Evolutionary conservation across 305 asterid genomes (phyloP).

Genomic region (Solanum aculeatissimum): DNA sequence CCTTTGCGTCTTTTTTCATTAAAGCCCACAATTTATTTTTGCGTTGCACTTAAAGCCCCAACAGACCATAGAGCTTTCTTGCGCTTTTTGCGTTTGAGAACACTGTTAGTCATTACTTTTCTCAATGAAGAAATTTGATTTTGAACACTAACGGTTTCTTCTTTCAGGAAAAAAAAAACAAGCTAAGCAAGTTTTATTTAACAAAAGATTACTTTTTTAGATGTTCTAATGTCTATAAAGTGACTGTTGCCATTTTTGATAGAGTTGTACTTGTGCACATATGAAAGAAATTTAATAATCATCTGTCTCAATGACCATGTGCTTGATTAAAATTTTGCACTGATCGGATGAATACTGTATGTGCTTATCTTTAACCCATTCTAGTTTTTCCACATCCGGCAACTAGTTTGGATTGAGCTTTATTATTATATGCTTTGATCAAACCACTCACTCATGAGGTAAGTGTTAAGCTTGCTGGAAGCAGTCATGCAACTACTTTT

Average conservation of each 20-base stretch:
- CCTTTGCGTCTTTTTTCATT: too few species aligned
- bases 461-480: background rate
- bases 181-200: background rate
- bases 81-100: too few species aligned
- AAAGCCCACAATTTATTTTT: too few species aligned
- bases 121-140: background rate
- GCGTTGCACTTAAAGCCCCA: too few species aligned
- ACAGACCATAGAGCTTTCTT: too few species aligned
- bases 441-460: background rate
- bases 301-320: background rate
- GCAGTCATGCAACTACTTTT: background rate
- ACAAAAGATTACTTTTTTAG: background rate
- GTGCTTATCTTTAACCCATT: background rate
- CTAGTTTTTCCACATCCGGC: background rate
- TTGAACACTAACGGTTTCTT: background rate
- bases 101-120: background rate
- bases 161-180: background rate
- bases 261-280: background rate
- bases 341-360: background rate
- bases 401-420: background rate
- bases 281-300: background rate
- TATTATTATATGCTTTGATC: background rate
- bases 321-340: background rate
- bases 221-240: background rate
- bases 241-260: background rate